Percentiles rank a stretch among this genome's conserved stretches.
phyloP scores from a whole-genome alignment of 2,329 filamentous ascomycete species.

The Akanthomyces muscarius region DNA sequence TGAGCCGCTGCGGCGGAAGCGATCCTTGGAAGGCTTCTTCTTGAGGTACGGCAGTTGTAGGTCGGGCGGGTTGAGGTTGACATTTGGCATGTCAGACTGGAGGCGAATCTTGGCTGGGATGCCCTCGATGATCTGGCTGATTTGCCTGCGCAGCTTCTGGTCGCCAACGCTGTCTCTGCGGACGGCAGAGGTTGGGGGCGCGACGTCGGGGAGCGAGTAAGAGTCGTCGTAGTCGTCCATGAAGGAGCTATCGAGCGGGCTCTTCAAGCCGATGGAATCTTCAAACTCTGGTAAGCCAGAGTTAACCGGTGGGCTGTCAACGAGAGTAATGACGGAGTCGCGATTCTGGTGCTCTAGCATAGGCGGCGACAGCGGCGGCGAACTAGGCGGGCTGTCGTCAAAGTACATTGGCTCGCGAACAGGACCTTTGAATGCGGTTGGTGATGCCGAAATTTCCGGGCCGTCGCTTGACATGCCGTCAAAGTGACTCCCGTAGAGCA shows the following conservation, averaged over 20 bases:
- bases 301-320: slow-evolving; percentile 43
- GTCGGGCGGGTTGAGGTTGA: slow-evolving; percentile 57
- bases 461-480: slow-evolving; percentile 39
- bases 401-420: slow-evolving; percentile 33
- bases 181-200: slow-evolving; percentile 22
- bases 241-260: slow-evolving; percentile 41
- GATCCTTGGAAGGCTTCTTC: slow-evolving; percentile 41
- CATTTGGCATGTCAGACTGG: slow-evolving; percentile 47
- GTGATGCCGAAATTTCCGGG: slow-evolving; percentile 43
- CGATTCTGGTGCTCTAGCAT: slow-evolving; percentile 12
- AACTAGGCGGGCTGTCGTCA: slow-evolving; percentile 46
- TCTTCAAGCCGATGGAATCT: slow-evolving; percentile 36
- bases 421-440: slow-evolving; percentile 28
- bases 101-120: slow-evolving; percentile 79
- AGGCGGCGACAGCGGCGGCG: slow-evolving; percentile 35
- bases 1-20: slow-evolving; percentile 45
- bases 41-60: slow-evolving; percentile 47
- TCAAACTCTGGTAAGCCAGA: slow-evolving; percentile 38
- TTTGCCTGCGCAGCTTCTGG: slow-evolving; percentile 73
- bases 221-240: slow-evolving; percentile 46
- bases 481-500: slow-evolving; percentile 37
- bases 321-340: slow-evolving; percentile 38
- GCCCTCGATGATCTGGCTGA: slow-evolving; percentile 70
- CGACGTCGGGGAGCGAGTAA: slow-evolving; percentile 30
- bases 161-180: slow-evolving; percentile 43